These are phyloP conservation scores for Periconia macrospinosa DNA, from an alignment of 2,329 filamentous ascomycete genomes.

Conservation along the genomic window DNA sequence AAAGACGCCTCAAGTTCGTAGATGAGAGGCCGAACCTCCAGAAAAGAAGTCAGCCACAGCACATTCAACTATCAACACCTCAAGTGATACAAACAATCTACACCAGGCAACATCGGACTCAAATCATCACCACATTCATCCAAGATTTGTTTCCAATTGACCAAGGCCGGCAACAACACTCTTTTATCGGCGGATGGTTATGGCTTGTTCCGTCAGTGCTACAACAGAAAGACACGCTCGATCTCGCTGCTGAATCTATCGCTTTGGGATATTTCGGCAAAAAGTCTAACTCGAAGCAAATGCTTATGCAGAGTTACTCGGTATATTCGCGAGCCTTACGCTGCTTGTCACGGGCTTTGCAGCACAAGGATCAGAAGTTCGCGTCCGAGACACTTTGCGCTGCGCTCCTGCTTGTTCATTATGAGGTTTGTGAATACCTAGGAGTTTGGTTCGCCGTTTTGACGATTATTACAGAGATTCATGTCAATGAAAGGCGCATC, in stretches of 20 bases:
- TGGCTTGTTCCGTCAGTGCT: conserved; percentile 1
- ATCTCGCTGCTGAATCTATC: conserved; percentile 4
- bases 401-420: conserved; percentile 5
- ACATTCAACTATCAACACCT: no score
- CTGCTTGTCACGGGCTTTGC: conserved; percentile 1
- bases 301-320: background rate
- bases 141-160: conserved; percentile 2
- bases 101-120: background rate
- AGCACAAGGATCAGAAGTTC: background rate
- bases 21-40: conserved; percentile 1
- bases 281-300: background rate
- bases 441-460: no score
- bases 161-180: background rate
- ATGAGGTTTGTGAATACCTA: conserved; percentile 1
- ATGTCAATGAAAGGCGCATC: background rate
- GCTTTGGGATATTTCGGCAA: conserved; percentile 2
- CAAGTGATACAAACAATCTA: no score
- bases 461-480: background rate
- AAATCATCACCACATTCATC: conserved; percentile 1
- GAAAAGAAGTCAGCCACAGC: no score
- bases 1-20: background rate
- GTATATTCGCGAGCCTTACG: background rate
- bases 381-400: conserved; percentile 3
- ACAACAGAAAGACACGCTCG: background rate
- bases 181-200: conserved; percentile 4